phyloP scores from a whole-genome alignment of 1,139 yeast genomes.

The Scheffersomyces insectosa region DNA sequence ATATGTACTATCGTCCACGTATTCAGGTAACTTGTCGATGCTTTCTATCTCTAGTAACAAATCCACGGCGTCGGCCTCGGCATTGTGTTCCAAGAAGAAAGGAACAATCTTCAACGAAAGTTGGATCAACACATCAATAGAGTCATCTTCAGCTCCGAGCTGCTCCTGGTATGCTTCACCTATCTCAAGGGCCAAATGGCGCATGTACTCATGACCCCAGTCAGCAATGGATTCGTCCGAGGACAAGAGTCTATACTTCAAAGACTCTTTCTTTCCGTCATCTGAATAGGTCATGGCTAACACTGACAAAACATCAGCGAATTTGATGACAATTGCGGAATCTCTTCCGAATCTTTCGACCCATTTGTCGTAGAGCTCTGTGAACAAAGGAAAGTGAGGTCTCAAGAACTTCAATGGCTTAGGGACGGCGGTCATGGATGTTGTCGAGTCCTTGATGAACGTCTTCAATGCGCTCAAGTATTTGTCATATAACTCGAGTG shows the following conservation, averaged over 20 bases:
- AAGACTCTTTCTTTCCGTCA: conserved; percentile 76
- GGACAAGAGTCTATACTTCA: conserved; percentile 77
- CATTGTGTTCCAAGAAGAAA: conserved; percentile 89
- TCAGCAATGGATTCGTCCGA: conserved; percentile 63
- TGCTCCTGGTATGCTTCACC: conserved; percentile 81
- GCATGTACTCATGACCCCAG: conserved; percentile 98
- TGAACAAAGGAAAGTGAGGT: conserved; percentile 75
- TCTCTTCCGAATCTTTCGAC: conserved; percentile 38
- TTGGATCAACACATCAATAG: conserved; percentile 50
- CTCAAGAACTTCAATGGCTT: conserved; percentile 94
- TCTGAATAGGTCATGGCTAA: conserved; percentile 94
- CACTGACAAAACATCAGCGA: conserved; percentile 88
- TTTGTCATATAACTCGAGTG: conserved; percentile 51
- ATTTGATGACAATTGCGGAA: conserved; percentile 22
- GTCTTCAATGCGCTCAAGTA: conserved; percentile 70
- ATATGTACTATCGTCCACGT: conserved; percentile 82
- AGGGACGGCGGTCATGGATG: conserved; percentile 99
- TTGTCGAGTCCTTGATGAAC: conserved; percentile 86
- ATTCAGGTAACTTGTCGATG: conserved; percentile 78
- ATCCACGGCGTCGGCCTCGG: conserved; percentile 98
- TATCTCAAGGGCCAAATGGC: conserved; percentile 92
- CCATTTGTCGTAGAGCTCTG: conserved; percentile 72
- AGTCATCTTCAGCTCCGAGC: conserved; percentile 55
- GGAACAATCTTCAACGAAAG: conserved; percentile 83
- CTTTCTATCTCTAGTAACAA: conserved; percentile 84